phyloP scores from a whole-genome alignment of 1,284 basidiomycete species.

The Cutaneotrichosporon cutaneum region DNA sequence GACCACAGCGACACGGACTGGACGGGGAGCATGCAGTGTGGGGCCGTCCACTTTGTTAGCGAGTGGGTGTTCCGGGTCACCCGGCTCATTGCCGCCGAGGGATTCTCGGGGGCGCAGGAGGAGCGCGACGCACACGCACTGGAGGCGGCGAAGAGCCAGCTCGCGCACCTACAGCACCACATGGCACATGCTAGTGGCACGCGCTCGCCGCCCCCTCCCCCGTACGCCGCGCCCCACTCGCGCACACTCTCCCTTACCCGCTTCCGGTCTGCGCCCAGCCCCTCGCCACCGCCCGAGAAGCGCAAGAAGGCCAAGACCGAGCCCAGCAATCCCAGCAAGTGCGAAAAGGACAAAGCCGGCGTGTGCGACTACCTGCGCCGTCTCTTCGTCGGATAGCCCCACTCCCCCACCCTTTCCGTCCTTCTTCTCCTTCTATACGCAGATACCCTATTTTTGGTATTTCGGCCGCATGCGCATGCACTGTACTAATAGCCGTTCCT shows the following conservation, averaged over 20 bases:
- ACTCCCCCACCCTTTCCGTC: background rate
- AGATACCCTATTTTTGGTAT: background rate
- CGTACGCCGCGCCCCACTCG: background rate
- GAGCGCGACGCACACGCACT: background rate
- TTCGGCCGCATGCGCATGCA: background rate
- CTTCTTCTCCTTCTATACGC: background rate
- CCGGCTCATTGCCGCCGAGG: background rate
- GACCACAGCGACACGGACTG: background rate
- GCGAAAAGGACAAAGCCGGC: background rate
- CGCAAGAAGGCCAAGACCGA: background rate
- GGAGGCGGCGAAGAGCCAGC: background rate
- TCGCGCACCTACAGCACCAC: background rate
- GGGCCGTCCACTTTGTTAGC: background rate
- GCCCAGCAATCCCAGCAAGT: background rate
- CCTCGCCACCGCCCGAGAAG: background rate
- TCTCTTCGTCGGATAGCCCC: background rate
- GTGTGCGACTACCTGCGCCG: background rate
- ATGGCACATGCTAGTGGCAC: background rate
- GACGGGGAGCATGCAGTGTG: slow-evolving; percentile 1
- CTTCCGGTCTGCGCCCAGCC: background rate
- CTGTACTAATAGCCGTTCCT: background rate
- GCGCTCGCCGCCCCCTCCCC: background rate
- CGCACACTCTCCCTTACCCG: background rate
- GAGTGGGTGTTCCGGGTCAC: slow-evolving; percentile 6
- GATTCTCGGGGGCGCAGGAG: background rate